Conservation (phyloP, 306 rosid genomes). For the Fagus sylvatica region DNA sequence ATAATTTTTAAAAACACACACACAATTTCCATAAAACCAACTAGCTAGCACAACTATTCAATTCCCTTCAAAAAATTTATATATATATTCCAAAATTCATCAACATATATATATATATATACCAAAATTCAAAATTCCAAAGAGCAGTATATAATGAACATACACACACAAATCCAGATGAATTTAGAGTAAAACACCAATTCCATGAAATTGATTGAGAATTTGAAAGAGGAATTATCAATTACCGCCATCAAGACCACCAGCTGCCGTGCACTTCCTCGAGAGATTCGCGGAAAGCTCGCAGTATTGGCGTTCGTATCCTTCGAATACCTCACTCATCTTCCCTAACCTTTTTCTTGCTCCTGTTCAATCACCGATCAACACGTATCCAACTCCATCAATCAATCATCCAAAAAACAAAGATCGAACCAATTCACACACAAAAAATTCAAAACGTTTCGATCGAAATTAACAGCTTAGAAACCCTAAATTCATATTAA, state of each 20-base stretch:
- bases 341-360: background rate
- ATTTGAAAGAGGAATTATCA: background rate
- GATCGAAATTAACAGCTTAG: background rate
- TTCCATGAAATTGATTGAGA: background rate
- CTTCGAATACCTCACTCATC: slow-evolving; percentile 35
- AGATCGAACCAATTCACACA: background rate
- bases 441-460: background rate
- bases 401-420: background rate
- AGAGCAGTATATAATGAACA: background rate
- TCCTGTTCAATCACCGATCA: slow-evolving; percentile 2
- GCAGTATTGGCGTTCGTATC: slow-evolving; percentile 38
- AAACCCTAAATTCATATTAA: background rate
- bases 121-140: background rate
- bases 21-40: no score
- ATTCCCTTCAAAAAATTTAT: background rate
- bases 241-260: slow-evolving; percentile 27
- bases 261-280: slow-evolving; percentile 18
- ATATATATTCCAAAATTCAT: background rate
- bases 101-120: background rate
- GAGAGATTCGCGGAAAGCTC: slow-evolving; percentile 32
- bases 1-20: no score
- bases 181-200: background rate
- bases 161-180: background rate
- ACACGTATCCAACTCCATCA: background rate
- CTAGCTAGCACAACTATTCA: background rate